phyloP scores from a whole-genome alignment of 1,284 basidiomycete species.

The Butyriboletus regius region DNA sequence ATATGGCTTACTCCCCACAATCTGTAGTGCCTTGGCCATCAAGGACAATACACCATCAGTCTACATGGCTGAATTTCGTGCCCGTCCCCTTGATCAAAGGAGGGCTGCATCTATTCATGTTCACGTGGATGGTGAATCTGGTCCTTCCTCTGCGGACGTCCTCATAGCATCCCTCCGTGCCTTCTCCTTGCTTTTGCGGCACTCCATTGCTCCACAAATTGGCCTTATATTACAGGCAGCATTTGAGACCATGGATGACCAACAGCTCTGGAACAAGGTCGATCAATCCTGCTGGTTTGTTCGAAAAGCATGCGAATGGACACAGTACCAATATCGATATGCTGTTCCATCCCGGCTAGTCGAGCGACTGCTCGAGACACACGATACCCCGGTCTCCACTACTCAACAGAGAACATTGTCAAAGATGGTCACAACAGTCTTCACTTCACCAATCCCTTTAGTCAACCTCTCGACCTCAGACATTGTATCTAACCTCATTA shows the following conservation, averaged over 20 bases:
- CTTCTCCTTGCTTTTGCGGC: constrained; percentile 65
- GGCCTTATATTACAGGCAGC: constrained; percentile 65
- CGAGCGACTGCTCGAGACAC: constrained; percentile 67
- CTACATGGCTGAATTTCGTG: constrained; percentile 74
- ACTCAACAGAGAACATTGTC: constrained; percentile 65
- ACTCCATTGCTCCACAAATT: constrained; percentile 73
- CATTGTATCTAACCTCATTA: constrained; percentile 70
- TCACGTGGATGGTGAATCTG: constrained; percentile 81
- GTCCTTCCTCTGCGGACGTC: constrained; percentile 70
- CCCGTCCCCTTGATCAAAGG: constrained; percentile 66
- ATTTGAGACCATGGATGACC: constrained; percentile 58
- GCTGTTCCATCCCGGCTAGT: constrained; percentile 80
- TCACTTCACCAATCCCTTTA: constrained; percentile 75
- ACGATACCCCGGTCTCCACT: constrained; percentile 50
- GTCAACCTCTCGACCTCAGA: constrained; percentile 90
- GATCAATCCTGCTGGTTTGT: constrained; percentile 80
- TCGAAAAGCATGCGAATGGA: constrained; percentile 71
- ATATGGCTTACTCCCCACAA: not conserved
- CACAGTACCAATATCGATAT: constrained; percentile 87
- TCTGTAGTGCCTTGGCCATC: constrained; percentile 47
- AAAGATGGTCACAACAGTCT: constrained; percentile 76
- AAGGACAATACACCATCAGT: constrained; percentile 66
- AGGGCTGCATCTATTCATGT: constrained; percentile 80
- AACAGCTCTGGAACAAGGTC: constrained; percentile 63
- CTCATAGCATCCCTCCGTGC: constrained; percentile 67